phyloP scores from a whole-genome alignment of 208 protist genomes.

The Porcisia hertigi region DNA sequence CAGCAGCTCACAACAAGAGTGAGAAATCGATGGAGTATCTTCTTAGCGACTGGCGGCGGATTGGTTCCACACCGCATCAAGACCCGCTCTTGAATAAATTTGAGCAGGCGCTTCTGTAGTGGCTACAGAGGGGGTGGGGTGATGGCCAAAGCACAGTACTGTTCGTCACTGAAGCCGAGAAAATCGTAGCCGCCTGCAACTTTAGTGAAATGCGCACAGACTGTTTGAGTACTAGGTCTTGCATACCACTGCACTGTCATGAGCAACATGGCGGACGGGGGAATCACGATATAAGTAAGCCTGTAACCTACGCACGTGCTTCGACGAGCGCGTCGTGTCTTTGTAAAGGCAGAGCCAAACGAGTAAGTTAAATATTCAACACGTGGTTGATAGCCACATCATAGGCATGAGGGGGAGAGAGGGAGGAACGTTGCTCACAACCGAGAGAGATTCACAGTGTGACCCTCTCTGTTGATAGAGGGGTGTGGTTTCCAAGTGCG shows the following conservation, averaged over 20 bases:
- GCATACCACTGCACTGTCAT: not conserved
- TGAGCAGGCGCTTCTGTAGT: constrained; percentile 52
- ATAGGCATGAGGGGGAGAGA: not conserved
- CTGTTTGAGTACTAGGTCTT: not conserved
- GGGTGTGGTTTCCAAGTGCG: not conserved
- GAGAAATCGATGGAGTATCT: constrained; percentile 2
- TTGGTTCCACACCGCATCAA: constrained; percentile 39
- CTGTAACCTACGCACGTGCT: not conserved
- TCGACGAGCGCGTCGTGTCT: not conserved
- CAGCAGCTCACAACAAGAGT: constrained; percentile 18
- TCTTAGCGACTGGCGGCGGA: constrained; percentile 49
- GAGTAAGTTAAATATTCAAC: not conserved
- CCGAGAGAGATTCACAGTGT: not conserved
- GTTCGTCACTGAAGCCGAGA: not conserved
- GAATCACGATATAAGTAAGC: constrained; percentile 6
- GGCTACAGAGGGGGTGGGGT: not conserved
- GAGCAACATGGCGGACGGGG: constrained; percentile 3
- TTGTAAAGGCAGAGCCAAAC: not conserved
- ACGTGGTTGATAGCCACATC: not conserved
- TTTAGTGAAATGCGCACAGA: not conserved
- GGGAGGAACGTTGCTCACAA: too few relatives aligned
- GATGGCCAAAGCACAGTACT: not conserved
- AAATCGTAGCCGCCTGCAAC: not conserved
- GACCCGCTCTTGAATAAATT: constrained; percentile 53
- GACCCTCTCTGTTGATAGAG: not conserved